These are phyloP conservation scores for Sporothrix variecibatus DNA, from an alignment of 2,329 filamentous ascomycete species.

Conservation along the genomic window DNA sequence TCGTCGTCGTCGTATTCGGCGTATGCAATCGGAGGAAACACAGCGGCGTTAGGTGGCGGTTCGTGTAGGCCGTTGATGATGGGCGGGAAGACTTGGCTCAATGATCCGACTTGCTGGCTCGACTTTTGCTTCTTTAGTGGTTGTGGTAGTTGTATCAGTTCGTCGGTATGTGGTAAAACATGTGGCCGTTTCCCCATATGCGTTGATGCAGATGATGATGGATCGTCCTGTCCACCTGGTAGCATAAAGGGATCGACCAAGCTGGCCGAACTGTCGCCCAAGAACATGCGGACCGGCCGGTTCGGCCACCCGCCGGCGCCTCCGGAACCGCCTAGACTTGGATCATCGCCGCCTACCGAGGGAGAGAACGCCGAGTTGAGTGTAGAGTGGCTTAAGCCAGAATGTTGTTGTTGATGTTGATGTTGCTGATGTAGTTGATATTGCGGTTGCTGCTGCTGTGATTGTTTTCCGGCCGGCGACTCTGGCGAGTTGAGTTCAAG, in stretches of 20 bases:
- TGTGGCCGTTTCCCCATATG: constrained; percentile 29
- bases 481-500: constrained; percentile 54
- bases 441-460: constrained; percentile 13
- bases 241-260: not conserved
- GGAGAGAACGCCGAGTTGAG: constrained; percentile 16
- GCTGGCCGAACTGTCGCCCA: constrained; percentile 19
- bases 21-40: constrained; percentile 66
- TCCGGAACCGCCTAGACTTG: not conserved
- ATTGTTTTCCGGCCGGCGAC: constrained; percentile 33
- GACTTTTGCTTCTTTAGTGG: constrained; percentile 66
- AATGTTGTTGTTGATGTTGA: constrained; percentile 8
- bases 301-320: constrained; percentile 21
- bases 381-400: not conserved
- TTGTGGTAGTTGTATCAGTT: constrained; percentile 65
- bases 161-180: constrained; percentile 52
- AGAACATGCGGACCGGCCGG: constrained; percentile 24
- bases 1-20: constrained; percentile 55
- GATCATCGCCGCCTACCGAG: constrained; percentile 16
- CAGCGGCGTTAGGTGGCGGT: constrained; percentile 60
- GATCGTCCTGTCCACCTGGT: constrained; percentile 41
- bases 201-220: constrained; percentile 26
- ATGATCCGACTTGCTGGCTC: constrained; percentile 47
- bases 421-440: not conserved
- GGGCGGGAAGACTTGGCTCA: constrained; percentile 54
- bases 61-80: constrained; percentile 67